phyloP scores from a whole-genome alignment of 139 green algal species.

The Picochlorum costavermella region DNA sequence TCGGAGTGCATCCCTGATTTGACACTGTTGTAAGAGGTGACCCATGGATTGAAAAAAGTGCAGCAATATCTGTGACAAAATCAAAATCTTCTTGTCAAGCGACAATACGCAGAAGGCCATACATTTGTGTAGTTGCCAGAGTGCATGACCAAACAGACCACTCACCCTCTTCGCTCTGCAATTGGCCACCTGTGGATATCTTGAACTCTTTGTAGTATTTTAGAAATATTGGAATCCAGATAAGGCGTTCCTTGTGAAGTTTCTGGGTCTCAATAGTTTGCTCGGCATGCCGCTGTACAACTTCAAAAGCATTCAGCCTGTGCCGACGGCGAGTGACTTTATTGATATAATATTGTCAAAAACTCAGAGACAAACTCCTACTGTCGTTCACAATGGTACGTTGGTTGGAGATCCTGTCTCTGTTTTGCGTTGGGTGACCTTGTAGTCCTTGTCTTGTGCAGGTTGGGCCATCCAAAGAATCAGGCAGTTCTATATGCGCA shows the following conservation, averaged over 20 bases:
- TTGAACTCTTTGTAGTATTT: no score
- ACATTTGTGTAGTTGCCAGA: no score
- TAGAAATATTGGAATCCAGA: no score
- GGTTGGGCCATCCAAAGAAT: constrained; percentile 91
- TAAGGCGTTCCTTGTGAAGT: background rate
- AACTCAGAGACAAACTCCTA: constrained; percentile 97
- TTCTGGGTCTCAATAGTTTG: background rate
- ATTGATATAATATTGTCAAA: constrained; percentile 95
- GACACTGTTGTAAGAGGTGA: no score
- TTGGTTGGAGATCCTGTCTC: background rate
- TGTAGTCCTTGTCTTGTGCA: constrained; percentile 7
- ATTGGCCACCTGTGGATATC: no score
- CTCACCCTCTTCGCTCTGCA: no score
- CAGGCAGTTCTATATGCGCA: constrained; percentile 99
- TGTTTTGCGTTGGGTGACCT: background rate
- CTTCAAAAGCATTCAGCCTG: constrained; percentile 90
- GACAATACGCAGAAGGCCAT: no score
- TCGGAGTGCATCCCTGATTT: no score
- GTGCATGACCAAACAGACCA: no score
- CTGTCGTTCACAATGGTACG: constrained; percentile 86
- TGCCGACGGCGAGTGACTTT: constrained; percentile 90
- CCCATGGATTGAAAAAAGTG: no score
- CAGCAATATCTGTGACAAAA: no score
- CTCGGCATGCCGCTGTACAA: constrained; percentile 63
- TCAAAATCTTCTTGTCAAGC: no score